A percentile compares a stretch with the other conserved stretches of the same genome.
Conservation (phyloP, 148 eudicot species). For the Drosera capensis region DNA sequence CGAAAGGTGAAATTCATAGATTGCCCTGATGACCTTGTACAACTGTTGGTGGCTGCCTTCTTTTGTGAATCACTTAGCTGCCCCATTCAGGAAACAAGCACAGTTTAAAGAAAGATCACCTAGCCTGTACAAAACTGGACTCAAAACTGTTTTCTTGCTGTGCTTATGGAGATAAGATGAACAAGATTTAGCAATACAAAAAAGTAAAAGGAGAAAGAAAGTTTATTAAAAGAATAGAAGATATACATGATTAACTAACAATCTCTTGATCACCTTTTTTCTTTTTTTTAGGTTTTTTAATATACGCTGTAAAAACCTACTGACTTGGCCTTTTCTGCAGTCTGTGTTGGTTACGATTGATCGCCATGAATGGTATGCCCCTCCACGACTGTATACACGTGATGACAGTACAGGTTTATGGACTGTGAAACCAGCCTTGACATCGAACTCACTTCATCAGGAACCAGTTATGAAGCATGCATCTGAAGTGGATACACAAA, state of each 20-base stretch:
- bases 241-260: too few relatives aligned
- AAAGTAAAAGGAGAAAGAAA: too few relatives aligned
- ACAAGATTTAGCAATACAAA: too few relatives aligned
- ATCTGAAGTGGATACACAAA: conserved; percentile 15
- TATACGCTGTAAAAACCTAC: neutral
- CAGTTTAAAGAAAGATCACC: too few relatives aligned
- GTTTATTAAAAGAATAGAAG: too few relatives aligned
- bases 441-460: conserved; percentile 41
- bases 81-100: too few relatives aligned
- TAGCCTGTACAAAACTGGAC: too few relatives aligned
- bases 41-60: too few relatives aligned
- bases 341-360: conserved; percentile 91
- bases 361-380: conserved; percentile 95
- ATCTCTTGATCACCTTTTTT: neutral
- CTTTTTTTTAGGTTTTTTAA: neutral
- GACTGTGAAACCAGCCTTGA: conserved; percentile 48
- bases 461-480: conserved; percentile 17
- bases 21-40: neutral
- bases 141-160: too few relatives aligned
- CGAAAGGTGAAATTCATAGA: conserved; percentile 45
- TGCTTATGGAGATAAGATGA: too few relatives aligned
- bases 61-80: too few relatives aligned
- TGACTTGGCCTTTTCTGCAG: conserved; percentile 23
- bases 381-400: conserved; percentile 66
- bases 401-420: conserved; percentile 76